Conservation (phyloP, 2,329 filamentous ascomycete species). For the Diaporthe aspalathi region DNA sequence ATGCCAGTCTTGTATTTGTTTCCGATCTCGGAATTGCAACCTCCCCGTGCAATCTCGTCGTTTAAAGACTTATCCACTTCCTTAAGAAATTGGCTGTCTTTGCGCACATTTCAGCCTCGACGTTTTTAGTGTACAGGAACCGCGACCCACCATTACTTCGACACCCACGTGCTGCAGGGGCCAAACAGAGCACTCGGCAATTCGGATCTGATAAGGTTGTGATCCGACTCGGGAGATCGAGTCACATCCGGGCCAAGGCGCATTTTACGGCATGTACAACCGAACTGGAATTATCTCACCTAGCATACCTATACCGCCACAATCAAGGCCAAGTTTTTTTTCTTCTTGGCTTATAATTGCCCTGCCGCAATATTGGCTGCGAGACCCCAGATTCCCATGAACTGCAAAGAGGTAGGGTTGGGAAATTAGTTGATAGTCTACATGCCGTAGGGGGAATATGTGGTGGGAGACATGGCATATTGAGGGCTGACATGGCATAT, state of each 20-base stretch:
- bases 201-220: conserved; percentile 18
- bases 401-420: neutral
- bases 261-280: neutral
- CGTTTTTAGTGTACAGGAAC: neutral
- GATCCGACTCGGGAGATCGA: neutral
- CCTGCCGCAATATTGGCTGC: neutral
- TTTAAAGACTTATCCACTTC: neutral
- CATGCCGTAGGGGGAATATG: no score
- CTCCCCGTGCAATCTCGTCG: neutral
- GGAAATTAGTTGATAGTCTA: neutral
- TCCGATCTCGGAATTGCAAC: conserved; percentile 12
- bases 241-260: neutral
- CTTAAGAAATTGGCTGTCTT: neutral
- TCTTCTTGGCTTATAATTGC: neutral
- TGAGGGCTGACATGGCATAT: no score
- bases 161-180: conserved; percentile 18
- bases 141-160: conserved; percentile 5
- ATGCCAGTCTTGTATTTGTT: neutral
- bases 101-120: neutral
- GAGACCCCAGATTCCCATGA: neutral
- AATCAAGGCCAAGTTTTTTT: neutral
- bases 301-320: neutral
- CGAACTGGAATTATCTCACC: neutral
- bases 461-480: no score
- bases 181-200: neutral